Base-by-base conservation (phyloP, 164 flowering plant genomes). In the Paratinospora sagittata region DNA sequence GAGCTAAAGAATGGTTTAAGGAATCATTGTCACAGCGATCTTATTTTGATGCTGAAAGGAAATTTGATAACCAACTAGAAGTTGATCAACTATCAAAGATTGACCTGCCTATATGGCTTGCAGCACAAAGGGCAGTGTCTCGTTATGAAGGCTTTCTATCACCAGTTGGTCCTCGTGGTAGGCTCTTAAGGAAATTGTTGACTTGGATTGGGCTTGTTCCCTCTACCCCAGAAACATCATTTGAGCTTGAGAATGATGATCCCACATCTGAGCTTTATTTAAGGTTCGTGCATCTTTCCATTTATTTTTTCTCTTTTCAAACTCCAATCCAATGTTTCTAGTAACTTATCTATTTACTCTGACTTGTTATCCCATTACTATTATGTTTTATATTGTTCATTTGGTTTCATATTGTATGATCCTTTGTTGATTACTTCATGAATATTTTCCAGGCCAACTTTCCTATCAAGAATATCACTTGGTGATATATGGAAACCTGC, bases 401-500 rank as follows among this genome's bases (percentile, higher is more conserved):
- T 23, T 57, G 7, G 13, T 26, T 68, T 27, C 39, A 10, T 33
- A 13, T 45, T 17, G n/a, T 47, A 30, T 49, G 43, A 62, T 43
- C 23, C 43, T 16, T 33, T 10, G 34, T 19, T 70, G 8, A 70
- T 70, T 27, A 37, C 55, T 45, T 10, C 27, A 73, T 69, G 10
- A 45, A 70, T 79, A 49, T 71, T 78, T 75, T 60, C 63, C 86
- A 91, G 98, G 86, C 90, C 97, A 60, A 90, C 77, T 70, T 85
- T 76, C 79, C 79, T 95, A 70, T 80, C 97, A 71, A 89, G 99
- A 83, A 90, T 90, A 79, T 80, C 98, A 72, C 89, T 95, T 60
- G 79, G 84, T 81, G 98, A 95, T 79, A 83, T 95, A 70, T 95
- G 97, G 97, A 84, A 78, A 78, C 98, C 98, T 76, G 97, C 96